A percentile compares a stretch with the other conserved stretches of the same genome.
phyloP scores from a whole-genome alignment of 2,329 filamentous ascomycete genomes.

The Fusarium chlamydosporum region DNA sequence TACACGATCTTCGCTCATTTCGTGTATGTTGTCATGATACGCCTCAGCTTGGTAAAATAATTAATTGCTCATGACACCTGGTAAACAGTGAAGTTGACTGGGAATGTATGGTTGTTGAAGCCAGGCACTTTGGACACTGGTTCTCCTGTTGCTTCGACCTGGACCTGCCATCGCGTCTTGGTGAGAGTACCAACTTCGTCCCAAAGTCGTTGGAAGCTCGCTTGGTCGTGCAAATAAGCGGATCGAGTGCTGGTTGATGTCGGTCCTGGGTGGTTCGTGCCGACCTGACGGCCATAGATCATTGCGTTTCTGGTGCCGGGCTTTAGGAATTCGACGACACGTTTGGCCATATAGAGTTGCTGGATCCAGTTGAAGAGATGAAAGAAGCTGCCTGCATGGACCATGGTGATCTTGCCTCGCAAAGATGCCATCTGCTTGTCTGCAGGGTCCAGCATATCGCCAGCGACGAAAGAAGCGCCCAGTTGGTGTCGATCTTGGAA shows the following conservation, averaged over 20 bases:
- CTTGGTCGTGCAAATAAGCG: slow-evolving; percentile 63
- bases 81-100: slow-evolving; percentile 56
- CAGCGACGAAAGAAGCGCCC: slow-evolving; percentile 64
- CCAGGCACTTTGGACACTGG: slow-evolving; percentile 46
- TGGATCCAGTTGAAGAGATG: slow-evolving; percentile 65
- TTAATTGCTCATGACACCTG: slow-evolving; percentile 51
- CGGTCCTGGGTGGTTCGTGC: slow-evolving; percentile 53
- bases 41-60: slow-evolving; percentile 3
- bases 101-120: slow-evolving; percentile 48
- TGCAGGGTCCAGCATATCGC: slow-evolving; percentile 63
- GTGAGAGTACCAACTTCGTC: slow-evolving; percentile 65
- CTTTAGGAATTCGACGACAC: slow-evolving; percentile 62
- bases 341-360: slow-evolving; percentile 61
- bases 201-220: slow-evolving; percentile 68
- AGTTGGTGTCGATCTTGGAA: slow-evolving; percentile 70
- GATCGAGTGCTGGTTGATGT: slow-evolving; percentile 44
- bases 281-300: slow-evolving; percentile 67
- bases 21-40: slow-evolving; percentile 10
- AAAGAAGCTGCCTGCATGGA: slow-evolving; percentile 66
- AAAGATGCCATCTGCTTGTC: slow-evolving; percentile 56
- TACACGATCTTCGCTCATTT: slow-evolving; percentile 23
- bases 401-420: slow-evolving; percentile 60
- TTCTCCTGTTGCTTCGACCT: slow-evolving; percentile 55
- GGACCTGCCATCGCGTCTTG: slow-evolving; percentile 64
- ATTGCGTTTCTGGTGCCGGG: slow-evolving; percentile 60